Base-by-base conservation (phyloP, 225 moss, liverwort and hornwort species). In the Takakia lepidozioides region DNA sequence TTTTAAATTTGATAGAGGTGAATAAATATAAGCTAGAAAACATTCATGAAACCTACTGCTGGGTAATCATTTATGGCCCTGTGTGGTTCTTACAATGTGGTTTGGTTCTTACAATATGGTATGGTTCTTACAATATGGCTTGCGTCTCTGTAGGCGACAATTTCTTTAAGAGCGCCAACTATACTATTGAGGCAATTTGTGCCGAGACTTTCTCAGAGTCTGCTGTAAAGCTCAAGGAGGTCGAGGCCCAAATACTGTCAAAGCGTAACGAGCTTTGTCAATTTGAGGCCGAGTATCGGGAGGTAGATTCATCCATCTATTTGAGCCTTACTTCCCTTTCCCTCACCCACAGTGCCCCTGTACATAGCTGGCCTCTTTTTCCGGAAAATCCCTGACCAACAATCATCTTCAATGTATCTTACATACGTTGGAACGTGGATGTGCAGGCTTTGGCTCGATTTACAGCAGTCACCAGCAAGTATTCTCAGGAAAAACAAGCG, bases 81-180 rank as follows among this genome's bases (percentile, higher is more conserved):
- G n/a, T n/a, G n/a, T n/a, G n/a, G n/a, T n/a, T n/a, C n/a, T n/a
- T n/a, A n/a, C n/a, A n/a, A n/a, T n/a, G n/a, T n/a, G n/a, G n/a
- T n/a, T n/a, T n/a, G n/a, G n/a, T n/a, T n/a, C n/a, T n/a, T n/a
- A n/a, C n/a, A n/a, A n/a, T n/a, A n/a, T n/a, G n/a, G n/a, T n/a
- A n/a, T n/a, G n/a, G n/a, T n/a, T n/a, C n/a, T n/a, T n/a, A n/a
- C n/a, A n/a, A n/a, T n/a, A n/a, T n/a, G n/a, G n/a, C n/a, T n/a
- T n/a, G n/a, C n/a, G n/a, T n/a, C 8, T 32, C 32, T 72, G 60
- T 72, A 95, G 95, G 90, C 48, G 98, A 98, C 67, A 98, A 98
- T 53, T 98, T 98, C 63, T 98, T 98, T 49, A 98, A 98, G 55
- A 91, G 91, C 66, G 98, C 98, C 43, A 87, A 78, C 69, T 98